Percentiles rank a stretch among this genome's conserved stretches.
phyloP scores from a whole-genome alignment of 2,329 filamentous ascomycete genomes.

The Colletotrichum coccodes region DNA sequence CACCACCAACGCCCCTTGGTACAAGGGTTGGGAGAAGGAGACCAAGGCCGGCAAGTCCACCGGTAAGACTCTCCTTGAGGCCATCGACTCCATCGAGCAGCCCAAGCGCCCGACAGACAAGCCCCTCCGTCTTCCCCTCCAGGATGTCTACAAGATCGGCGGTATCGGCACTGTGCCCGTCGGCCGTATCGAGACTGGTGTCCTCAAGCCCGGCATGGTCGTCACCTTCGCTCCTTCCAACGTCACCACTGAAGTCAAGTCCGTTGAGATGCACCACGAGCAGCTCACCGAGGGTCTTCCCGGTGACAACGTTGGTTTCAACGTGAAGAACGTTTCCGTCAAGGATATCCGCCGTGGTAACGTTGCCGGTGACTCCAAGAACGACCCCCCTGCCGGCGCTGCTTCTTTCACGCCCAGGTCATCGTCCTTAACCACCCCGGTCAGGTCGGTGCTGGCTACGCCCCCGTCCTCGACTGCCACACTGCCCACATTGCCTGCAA shows the following conservation, averaged over 20 bases:
- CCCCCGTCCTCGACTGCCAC: slow-evolving; percentile 99
- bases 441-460: slow-evolving; percentile 99
- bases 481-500: slow-evolving; percentile 99
- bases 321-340: slow-evolving; percentile 99
- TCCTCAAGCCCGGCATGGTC: slow-evolving; percentile 91
- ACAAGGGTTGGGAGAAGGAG: slow-evolving; percentile 99
- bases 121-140: slow-evolving; percentile 99
- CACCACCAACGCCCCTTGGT: slow-evolving; percentile 98
- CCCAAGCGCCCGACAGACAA: slow-evolving; percentile 96
- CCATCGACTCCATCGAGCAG: slow-evolving; percentile 95
- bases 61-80: slow-evolving; percentile 99
- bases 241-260: slow-evolving; percentile 99
- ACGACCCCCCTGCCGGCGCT: slow-evolving; percentile 90
- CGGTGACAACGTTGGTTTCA: slow-evolving; percentile 99
- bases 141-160: slow-evolving; percentile 99
- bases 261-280: slow-evolving; percentile 99
- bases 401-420: slow-evolving; percentile 99
- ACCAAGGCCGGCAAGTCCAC: slow-evolving; percentile 85
- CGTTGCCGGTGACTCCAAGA: slow-evolving; percentile 99
- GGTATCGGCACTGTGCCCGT: slow-evolving; percentile 99
- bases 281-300: slow-evolving; percentile 94
- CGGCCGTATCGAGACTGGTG: slow-evolving; percentile 99
- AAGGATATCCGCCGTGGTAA: slow-evolving; percentile 99
- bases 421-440: slow-evolving; percentile 99
- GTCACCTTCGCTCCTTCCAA: slow-evolving; percentile 98